Conservation (phyloP, 164 flowering plant genomes). For the Stephania cephalantha region DNA sequence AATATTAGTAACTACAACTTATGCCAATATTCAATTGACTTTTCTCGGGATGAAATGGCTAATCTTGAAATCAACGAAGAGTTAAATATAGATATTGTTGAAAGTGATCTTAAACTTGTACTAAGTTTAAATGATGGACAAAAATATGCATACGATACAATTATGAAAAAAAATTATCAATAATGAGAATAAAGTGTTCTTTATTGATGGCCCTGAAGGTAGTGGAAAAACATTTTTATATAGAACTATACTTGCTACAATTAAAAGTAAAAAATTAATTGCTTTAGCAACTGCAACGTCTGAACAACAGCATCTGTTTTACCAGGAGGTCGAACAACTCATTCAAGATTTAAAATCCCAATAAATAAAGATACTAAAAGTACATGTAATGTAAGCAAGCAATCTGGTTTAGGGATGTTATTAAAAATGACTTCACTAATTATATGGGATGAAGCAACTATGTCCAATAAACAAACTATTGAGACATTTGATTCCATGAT, state of each 20-base stretch:
- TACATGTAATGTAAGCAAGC: not conserved
- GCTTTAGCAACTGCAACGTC: not conserved
- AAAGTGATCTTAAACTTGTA: not conserved
- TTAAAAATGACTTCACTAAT: not conserved
- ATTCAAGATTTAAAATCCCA: slow-evolving; percentile 1
- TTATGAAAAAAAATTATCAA: not conserved
- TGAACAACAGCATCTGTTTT: not conserved
- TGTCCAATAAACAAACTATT: not conserved
- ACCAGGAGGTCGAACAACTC: not conserved
- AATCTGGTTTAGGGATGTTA: not conserved
- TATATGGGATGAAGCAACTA: slow-evolving; percentile 15
- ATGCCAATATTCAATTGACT: not conserved
- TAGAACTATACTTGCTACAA: not conserved
- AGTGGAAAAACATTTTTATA: slow-evolving; percentile 4
- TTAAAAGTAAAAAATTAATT: not conserved
- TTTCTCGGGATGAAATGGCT: not conserved
- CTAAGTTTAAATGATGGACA: not conserved
- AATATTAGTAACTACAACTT: not conserved
- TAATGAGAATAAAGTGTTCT: not conserved
- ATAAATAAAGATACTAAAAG: not conserved
- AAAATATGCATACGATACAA: not conserved
- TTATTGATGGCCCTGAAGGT: slow-evolving; percentile 1
- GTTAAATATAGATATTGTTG: not conserved
- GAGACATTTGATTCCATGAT: slow-evolving; percentile 14
- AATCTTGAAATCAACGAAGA: not conserved